A percentile compares a stretch with the other conserved stretches of the same genome.
phyloP scores from a whole-genome alignment of 306 rosid genomes.

The Lagenaria siceraria region DNA sequence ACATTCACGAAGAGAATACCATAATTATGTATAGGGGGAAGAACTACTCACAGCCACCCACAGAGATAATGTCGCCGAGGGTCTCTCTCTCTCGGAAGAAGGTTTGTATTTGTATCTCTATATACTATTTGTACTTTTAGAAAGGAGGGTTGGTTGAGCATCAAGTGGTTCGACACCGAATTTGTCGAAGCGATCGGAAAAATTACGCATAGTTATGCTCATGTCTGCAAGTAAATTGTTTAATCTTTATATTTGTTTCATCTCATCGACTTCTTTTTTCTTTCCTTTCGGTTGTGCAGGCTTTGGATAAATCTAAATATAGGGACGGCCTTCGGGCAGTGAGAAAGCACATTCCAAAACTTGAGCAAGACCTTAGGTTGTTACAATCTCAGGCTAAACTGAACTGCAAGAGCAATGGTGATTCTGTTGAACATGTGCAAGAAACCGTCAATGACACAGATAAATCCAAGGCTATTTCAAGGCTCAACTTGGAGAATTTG shows the following conservation, averaged over 20 bases:
- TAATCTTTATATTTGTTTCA: not conserved
- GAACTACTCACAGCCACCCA: constrained; percentile 93
- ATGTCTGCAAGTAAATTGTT: not conserved
- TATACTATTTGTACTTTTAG: not conserved
- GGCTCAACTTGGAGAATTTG: constrained; percentile 19
- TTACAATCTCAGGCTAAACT: constrained; percentile 51
- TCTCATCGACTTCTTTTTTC: constrained; percentile 3
- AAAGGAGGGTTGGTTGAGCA: not conserved
- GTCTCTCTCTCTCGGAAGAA: constrained; percentile 79
- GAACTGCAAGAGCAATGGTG: constrained; percentile 20
- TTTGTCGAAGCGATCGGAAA: not conserved
- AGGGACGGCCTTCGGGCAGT: constrained; percentile 83
- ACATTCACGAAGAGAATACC: constrained; percentile 71
- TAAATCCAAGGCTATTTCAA: constrained; percentile 23
- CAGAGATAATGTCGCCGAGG: constrained; percentile 97
- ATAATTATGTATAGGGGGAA: constrained; percentile 96
- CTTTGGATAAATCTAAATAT: constrained; percentile 86
- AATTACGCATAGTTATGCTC: not conserved
- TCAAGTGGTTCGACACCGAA: not conserved
- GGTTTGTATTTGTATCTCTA: constrained; percentile 24
- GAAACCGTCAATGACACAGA: constrained; percentile 18
- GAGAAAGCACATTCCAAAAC: constrained; percentile 64
- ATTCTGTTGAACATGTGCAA: constrained; percentile 25
- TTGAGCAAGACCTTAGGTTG: constrained; percentile 70
- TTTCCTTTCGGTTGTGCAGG: constrained; percentile 28